These are phyloP conservation scores for Cruciata laevipes DNA, from an alignment of 257 asterid species.

Conservation along the genomic window DNA sequence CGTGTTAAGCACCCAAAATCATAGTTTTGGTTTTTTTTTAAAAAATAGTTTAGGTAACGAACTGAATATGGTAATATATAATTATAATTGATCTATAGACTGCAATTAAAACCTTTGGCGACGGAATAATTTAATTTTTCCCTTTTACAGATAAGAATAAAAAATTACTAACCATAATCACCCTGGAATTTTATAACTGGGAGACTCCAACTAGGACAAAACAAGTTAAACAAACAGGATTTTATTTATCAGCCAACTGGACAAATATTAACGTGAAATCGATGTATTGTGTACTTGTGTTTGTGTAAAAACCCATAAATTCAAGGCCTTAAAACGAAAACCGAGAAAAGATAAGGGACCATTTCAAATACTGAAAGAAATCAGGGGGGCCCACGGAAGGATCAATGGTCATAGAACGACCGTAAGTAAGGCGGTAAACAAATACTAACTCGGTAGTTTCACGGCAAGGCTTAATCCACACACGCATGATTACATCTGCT, in stretches of 20 bases:
- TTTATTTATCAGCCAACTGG: neutral
- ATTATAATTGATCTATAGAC: neutral
- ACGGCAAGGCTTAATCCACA: neutral
- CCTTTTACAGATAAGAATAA: no score
- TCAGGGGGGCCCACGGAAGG: neutral
- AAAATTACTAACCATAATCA: no score
- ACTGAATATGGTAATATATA: neutral
- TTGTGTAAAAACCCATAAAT: neutral
- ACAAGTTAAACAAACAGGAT: neutral
- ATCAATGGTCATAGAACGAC: neutral
- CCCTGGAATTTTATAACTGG: neutral
- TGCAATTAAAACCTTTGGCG: no score
- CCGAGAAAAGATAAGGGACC: neutral
- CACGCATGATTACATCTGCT: neutral
- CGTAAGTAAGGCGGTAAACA: conserved; percentile 4
- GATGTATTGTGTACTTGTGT: neutral
- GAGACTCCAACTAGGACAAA: neutral
- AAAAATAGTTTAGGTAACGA: neutral
- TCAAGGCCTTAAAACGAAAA: neutral
- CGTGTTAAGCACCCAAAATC: neutral
- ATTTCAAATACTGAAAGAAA: neutral
- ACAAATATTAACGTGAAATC: neutral
- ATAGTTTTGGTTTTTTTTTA: no score
- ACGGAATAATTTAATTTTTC: no score
- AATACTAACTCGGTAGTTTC: neutral